Percentiles rank a stretch among this genome's conserved stretches.
These are phyloP conservation scores for Fagus crenata DNA, from an alignment of 306 rosid genomes.

Conservation along the genomic window DNA sequence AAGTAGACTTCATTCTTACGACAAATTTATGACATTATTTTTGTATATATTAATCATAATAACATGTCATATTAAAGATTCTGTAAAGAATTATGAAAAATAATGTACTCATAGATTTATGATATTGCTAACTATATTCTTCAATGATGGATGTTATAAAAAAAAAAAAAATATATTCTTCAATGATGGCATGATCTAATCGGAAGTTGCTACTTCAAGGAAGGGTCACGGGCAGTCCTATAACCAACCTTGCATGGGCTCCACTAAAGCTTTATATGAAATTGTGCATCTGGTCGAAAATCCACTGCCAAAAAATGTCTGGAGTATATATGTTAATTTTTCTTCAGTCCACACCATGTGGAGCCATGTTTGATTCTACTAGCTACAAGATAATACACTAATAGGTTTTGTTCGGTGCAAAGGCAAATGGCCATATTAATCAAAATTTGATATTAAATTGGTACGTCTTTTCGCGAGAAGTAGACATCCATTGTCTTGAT, in stretches of 20 bases:
- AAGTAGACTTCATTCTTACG: too few species aligned
- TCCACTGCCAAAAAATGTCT: not conserved
- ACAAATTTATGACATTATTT: too few species aligned
- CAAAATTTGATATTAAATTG: not conserved
- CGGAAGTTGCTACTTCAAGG: not conserved
- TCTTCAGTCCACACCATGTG: constrained; percentile 2
- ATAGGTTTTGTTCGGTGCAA: not conserved
- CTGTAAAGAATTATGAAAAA: too few species aligned
- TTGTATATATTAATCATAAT: too few species aligned
- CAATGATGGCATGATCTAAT: not conserved
- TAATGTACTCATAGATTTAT: too few species aligned
- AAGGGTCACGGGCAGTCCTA: constrained; percentile 50
- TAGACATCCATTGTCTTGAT: not conserved
- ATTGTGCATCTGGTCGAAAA: not conserved
- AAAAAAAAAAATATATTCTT: not conserved
- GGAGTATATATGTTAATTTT: not conserved
- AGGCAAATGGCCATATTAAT: not conserved
- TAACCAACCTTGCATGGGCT: constrained; percentile 8
- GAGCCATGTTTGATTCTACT: not conserved
- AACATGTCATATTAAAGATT: too few species aligned
- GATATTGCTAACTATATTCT: too few species aligned
- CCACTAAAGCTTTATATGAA: constrained; percentile 7
- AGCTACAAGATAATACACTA: not conserved
- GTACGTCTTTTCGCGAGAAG: not conserved
- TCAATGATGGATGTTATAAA: too few species aligned